Conservation (phyloP, 495 filamentous ascomycete genomes). For the Parathielavia hyrcaniae region DNA sequence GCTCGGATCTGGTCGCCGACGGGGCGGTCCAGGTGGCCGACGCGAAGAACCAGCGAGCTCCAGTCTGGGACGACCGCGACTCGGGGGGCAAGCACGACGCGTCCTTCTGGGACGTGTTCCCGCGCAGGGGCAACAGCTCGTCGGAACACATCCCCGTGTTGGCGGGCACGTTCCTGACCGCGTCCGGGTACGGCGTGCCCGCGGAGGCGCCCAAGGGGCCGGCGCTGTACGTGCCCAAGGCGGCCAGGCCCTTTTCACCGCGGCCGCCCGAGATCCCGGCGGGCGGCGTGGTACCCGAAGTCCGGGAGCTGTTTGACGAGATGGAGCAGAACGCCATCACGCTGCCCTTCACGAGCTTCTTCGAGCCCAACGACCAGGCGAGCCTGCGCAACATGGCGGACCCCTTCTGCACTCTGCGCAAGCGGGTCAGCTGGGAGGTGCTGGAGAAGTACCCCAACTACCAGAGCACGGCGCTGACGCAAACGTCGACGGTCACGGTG, state of each 20-base stretch:
- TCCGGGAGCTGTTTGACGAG: background rate
- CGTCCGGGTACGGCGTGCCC: background rate
- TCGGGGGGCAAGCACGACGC: slow-evolving; percentile 1
- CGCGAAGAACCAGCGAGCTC: background rate
- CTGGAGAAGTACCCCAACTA: slow-evolving; percentile 7
- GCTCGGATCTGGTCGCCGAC: slow-evolving; percentile 4
- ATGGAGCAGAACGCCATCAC: background rate
- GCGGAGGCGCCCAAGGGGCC: background rate
- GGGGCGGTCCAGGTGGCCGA: background rate
- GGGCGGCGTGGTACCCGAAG: background rate
- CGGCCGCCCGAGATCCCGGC: background rate
- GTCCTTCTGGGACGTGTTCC: slow-evolving; percentile 5
- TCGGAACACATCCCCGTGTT: slow-evolving; percentile 2
- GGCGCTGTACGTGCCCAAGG: background rate
- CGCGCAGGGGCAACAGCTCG: background rate
- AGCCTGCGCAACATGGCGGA: background rate
- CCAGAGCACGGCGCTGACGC: background rate
- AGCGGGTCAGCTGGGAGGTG: background rate
- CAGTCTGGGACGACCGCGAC: slow-evolving; percentile 4
- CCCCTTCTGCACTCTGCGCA: slow-evolving; percentile 9
- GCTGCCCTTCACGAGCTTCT: slow-evolving; percentile 10
- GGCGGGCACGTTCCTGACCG: slow-evolving; percentile 2
- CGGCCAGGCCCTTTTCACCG: too few relatives aligned
- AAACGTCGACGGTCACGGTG: background rate
- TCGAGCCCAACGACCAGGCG: background rate